These are phyloP conservation scores for Zygnema cylindricum DNA, from an alignment of 139 green algal species.

Conservation along the genomic window DNA sequence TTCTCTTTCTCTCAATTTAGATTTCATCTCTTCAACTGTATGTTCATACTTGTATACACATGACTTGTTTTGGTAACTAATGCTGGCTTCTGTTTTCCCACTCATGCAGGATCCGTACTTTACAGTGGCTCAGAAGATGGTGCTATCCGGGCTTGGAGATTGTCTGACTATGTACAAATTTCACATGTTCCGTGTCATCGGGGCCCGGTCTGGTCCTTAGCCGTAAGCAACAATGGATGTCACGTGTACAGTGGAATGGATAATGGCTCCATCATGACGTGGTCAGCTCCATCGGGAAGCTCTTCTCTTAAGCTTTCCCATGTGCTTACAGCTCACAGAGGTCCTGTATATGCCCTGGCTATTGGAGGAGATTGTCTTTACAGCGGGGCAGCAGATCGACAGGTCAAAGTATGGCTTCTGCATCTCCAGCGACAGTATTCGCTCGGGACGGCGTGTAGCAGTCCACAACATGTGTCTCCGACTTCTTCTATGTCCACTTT, in stretches of 20 bases:
- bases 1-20: too few relatives aligned
- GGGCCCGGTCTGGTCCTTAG: background rate
- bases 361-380: constrained; percentile 11
- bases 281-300: background rate
- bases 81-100: too few relatives aligned
- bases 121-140: constrained; percentile 20
- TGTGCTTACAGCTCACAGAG: constrained; percentile 4
- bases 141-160: background rate
- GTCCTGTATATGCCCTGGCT: constrained; percentile 6
- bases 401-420: constrained; percentile 10
- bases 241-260: constrained; percentile 1
- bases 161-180: background rate
- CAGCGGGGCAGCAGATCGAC: background rate
- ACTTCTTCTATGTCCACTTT: background rate
- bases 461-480: background rate
- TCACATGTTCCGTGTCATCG: background rate
- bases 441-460: constrained; percentile 1
- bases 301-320: background rate
- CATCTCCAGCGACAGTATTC: background rate
- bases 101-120: background rate
- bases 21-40: too few relatives aligned
- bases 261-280: constrained; percentile 16
- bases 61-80: too few relatives aligned
- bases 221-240: background rate
- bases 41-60: too few relatives aligned